These are phyloP conservation scores for Xylaria sp. DNA, from an alignment of 495 filamentous ascomycete species.

Conservation along the genomic window DNA sequence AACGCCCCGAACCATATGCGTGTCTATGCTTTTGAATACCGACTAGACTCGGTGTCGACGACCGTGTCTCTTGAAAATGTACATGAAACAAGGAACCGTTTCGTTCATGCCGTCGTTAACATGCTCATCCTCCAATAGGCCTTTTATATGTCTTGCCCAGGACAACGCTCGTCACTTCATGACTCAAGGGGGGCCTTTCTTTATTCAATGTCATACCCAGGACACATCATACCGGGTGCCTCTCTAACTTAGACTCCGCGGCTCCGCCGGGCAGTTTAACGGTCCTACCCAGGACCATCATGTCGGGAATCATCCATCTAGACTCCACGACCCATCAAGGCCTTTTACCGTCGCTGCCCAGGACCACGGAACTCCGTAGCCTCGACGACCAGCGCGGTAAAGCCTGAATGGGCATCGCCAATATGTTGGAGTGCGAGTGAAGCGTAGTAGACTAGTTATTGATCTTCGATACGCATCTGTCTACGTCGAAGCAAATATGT, in stretches of 20 bases:
- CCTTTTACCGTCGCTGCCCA: constrained; percentile 29
- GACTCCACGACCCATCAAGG: constrained; percentile 15
- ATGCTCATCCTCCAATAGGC: constrained; percentile 14
- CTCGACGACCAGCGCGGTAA: neutral
- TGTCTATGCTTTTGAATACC: constrained; percentile 25
- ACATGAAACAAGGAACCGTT: constrained; percentile 22
- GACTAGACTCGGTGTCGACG: constrained; percentile 8
- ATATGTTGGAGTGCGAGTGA: neutral
- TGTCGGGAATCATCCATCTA: constrained; percentile 9
- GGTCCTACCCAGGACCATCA: constrained; percentile 25
- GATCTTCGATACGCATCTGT: neutral
- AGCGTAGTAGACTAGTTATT: neutral
- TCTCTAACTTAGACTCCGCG: constrained; percentile 23
- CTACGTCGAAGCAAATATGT: neutral
- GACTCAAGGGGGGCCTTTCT: constrained; percentile 13
- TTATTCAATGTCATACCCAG: constrained; percentile 21
- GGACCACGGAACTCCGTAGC: constrained; percentile 2
- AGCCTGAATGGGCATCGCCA: neutral
- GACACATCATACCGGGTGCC: constrained; percentile 17
- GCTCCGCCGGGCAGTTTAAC: constrained; percentile 20
- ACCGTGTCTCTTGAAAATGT: constrained; percentile 1
- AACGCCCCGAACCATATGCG: constrained; percentile 20
- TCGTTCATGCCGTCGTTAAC: constrained; percentile 19
- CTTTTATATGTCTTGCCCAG: constrained; percentile 28
- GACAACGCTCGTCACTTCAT: constrained; percentile 22